A percentile compares a stretch with the other conserved stretches of the same genome.
These are phyloP conservation scores for Solanum chilense DNA, from an alignment of 257 asterid species.

Conservation along the genomic window DNA sequence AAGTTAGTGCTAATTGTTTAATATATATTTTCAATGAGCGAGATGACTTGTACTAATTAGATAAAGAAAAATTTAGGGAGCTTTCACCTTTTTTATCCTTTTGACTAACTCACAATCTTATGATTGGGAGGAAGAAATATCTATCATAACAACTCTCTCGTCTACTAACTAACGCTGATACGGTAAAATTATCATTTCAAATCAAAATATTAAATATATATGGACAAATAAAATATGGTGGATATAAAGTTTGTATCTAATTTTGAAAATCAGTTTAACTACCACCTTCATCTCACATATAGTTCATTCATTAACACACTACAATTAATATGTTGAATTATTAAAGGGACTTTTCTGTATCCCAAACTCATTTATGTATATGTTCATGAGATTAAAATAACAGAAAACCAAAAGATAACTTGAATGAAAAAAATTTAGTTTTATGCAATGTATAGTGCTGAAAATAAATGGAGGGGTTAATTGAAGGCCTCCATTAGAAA, in stretches of 20 bases:
- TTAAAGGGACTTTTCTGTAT: background rate
- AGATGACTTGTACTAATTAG: background rate
- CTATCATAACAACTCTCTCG: too few relatives aligned
- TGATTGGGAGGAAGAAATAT: background rate
- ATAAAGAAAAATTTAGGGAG: too few relatives aligned
- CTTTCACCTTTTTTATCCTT: background rate
- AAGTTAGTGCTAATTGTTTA: background rate
- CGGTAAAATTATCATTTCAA: background rate
- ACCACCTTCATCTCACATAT: background rate
- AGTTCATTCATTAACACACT: background rate
- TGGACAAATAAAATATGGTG: too few relatives aligned
- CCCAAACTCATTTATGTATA: background rate
- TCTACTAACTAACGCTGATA: too few relatives aligned
- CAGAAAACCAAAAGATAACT: background rate
- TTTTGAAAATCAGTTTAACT: background rate
- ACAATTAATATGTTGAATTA: background rate
- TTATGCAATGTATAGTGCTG: background rate
- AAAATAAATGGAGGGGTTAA: background rate
- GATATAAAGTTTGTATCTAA: background rate
- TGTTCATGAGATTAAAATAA: background rate
- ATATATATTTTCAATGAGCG: background rate
- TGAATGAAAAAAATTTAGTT: background rate
- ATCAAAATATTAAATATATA: background rate
- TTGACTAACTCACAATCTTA: background rate
- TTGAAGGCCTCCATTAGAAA: background rate